Conservation (phyloP, 2,329 filamentous ascomycete species). For the Nakataea oryzae region DNA sequence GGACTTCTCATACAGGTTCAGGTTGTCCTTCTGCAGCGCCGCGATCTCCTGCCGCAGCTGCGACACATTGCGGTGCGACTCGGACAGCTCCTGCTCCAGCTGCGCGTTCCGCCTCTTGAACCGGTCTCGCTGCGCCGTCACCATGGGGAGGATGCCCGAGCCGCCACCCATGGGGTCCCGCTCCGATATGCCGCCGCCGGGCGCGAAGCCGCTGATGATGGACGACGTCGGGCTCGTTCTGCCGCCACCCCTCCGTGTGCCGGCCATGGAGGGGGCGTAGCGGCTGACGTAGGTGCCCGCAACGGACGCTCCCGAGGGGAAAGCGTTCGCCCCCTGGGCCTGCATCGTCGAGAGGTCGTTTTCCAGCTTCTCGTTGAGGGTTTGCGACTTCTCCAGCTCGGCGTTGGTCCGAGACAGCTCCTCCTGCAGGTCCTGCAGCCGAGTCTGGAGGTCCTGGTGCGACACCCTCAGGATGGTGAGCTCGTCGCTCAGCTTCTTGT, state of each 20-base stretch:
- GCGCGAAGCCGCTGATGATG: conserved; percentile 87
- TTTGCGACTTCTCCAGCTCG: conserved; percentile 76
- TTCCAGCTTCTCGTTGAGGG: conserved; percentile 80
- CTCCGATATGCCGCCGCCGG: conserved; percentile 12
- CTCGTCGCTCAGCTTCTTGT: conserved; percentile 94
- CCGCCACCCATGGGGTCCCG: conserved; percentile 62
- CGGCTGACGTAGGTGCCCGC: conserved; percentile 82
- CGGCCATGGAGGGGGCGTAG: conserved; percentile 56
- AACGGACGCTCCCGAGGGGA: conserved; percentile 84
- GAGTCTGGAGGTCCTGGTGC: conserved; percentile 78
- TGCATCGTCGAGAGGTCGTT: conserved; percentile 85
- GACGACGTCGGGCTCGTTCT: conserved; percentile 85
- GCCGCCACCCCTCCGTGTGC: conserved; percentile 21
- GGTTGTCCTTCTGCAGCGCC: conserved; percentile 88
- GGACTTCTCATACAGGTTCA: conserved; percentile 95
- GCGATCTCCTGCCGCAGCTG: conserved; percentile 84
- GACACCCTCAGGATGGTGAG: conserved; percentile 87
- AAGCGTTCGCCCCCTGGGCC: conserved; percentile 70
- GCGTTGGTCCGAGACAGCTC: conserved; percentile 74
- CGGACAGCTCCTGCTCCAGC: conserved; percentile 81
- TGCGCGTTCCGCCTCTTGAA: conserved; percentile 95
- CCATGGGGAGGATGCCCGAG: conserved; percentile 91
- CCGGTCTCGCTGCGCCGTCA: conserved; percentile 92
- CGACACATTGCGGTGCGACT: conserved; percentile 71
- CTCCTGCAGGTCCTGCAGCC: conserved; percentile 71